These are phyloP conservation scores for Stereocaulon alpinum DNA, from an alignment of 495 filamentous ascomycete species.

Conservation along the genomic window DNA sequence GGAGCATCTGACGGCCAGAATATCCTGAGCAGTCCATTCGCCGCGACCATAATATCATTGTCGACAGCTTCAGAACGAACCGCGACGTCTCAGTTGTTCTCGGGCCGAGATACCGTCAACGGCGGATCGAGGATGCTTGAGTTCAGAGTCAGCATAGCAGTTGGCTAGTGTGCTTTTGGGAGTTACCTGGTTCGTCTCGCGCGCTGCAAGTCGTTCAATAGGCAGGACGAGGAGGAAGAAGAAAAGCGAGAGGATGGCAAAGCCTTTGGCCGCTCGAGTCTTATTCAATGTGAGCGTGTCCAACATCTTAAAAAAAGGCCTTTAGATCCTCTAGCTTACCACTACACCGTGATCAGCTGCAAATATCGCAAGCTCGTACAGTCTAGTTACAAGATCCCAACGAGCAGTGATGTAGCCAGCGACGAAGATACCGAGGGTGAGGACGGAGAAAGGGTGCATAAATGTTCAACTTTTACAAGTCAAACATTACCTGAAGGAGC, in stretches of 20 bases:
- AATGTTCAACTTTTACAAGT: conserved; percentile 30
- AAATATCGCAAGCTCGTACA: conserved; percentile 93
- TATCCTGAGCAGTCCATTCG: conserved; percentile 87
- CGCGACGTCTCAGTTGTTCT: conserved; percentile 86
- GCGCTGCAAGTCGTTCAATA: conserved; percentile 58
- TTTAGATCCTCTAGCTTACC: conserved; percentile 44
- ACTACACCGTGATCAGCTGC: conserved; percentile 98
- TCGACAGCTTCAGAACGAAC: conserved; percentile 71
- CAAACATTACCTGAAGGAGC: neutral
- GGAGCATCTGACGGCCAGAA: conserved; percentile 92
- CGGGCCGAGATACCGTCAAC: conserved; percentile 83
- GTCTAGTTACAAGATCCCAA: conserved; percentile 91
- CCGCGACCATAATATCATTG: conserved; percentile 75
- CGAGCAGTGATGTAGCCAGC: conserved; percentile 98
- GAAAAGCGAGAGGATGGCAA: conserved; percentile 61
- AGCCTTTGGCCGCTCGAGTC: conserved; percentile 65
- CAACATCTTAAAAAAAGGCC: too few relatives aligned
- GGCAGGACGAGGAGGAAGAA: conserved; percentile 69
- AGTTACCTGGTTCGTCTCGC: conserved; percentile 54
- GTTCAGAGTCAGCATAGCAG: conserved; percentile 7
- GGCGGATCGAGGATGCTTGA: conserved; percentile 73
- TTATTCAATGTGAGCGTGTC: conserved; percentile 20
- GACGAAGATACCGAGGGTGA: conserved; percentile 94
- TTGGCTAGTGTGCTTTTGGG: neutral
- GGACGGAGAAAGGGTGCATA: conserved; percentile 94